Evolutionary conservation across 1,284 basidiomycete species (phyloP).

Genomic region (Apiotrichum sp.): DNA sequence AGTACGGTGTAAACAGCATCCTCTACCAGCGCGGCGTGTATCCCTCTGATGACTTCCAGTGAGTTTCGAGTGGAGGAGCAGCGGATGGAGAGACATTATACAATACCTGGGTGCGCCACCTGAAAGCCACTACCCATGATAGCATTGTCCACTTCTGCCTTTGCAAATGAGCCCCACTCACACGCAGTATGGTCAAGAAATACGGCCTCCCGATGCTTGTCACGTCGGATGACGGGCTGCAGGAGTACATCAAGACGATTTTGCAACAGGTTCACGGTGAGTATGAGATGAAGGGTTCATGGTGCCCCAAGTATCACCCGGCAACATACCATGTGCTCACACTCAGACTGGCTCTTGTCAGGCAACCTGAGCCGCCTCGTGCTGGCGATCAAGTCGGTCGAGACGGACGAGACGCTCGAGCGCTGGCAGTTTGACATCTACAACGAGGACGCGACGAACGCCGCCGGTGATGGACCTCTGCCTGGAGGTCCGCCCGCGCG

Average conservation of each 20-base stretch:
- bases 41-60: slow-evolving; percentile 85
- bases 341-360: slow-evolving; percentile 79
- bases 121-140: too few species aligned
- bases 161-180: background rate
- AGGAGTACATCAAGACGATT: slow-evolving; percentile 88
- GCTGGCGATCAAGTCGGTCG: slow-evolving; percentile 91
- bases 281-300: slow-evolving; percentile 32
- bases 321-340: background rate
- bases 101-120: too few species aligned
- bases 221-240: slow-evolving; percentile 84
- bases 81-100: too few species aligned
- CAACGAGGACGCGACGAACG: slow-evolving; percentile 50
- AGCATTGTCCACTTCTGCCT: too few species aligned
- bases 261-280: slow-evolving; percentile 81
- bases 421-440: slow-evolving; percentile 98
- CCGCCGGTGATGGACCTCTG: background rate
- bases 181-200: slow-evolving; percentile 87
- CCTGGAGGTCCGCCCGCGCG: slow-evolving; percentile 18
- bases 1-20: slow-evolving; percentile 94
- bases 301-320: too few species aligned
- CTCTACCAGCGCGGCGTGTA: slow-evolving; percentile 96
- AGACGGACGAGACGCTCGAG: slow-evolving; percentile 83
- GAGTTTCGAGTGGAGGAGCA: slow-evolving; percentile 5
- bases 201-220: slow-evolving; percentile 94
- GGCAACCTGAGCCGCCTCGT: slow-evolving; percentile 88